These are phyloP conservation scores for Plasmopara muralis DNA, from an alignment of 352 stramenopile genomes.

Conservation along the genomic window DNA sequence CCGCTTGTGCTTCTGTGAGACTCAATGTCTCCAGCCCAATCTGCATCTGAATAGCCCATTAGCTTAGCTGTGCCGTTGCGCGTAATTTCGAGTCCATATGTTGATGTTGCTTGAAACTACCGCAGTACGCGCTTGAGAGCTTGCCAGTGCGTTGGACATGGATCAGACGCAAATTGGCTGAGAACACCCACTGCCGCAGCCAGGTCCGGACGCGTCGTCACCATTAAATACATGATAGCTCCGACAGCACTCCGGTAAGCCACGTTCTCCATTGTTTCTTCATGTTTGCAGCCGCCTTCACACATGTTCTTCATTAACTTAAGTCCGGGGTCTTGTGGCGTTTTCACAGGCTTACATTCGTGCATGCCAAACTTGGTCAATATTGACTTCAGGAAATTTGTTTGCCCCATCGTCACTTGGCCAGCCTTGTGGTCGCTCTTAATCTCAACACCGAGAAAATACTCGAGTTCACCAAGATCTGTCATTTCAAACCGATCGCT, in stretches of 20 bases:
- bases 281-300: no score
- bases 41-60: neutral
- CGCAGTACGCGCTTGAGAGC: constrained; percentile 10
- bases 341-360: no score
- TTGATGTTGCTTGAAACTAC: constrained; percentile 8
- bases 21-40: neutral
- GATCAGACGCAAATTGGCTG: no score
- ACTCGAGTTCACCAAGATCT: no score
- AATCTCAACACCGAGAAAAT: no score
- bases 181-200: neutral
- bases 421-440: no score
- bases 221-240: neutral
- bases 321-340: no score
- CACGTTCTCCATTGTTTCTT: neutral
- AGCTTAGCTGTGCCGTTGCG: neutral
- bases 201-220: neutral
- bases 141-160: constrained; percentile 2
- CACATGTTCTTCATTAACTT: no score
- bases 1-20: neutral
- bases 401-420: no score
- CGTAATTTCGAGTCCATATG: constrained; percentile 1
- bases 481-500: no score
- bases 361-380: no score
- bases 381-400: no score
- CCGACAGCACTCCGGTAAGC: neutral